Evolutionary conservation across 2,329 filamentous ascomycete genomes (phyloP).

Genomic region (Phyllosticta citribraziliensis): DNA sequence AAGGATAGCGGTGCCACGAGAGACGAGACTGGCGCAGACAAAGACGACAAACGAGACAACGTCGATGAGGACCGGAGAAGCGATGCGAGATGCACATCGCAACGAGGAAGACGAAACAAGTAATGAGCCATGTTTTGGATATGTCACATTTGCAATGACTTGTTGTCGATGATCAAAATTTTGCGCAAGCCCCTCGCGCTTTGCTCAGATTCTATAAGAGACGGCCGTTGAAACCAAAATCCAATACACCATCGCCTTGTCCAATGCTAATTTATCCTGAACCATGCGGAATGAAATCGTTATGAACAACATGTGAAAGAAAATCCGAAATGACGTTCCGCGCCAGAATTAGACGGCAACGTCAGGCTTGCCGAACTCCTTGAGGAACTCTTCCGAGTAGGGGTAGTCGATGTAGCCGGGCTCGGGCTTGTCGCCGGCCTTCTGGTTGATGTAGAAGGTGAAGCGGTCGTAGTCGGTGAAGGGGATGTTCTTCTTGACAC

Average conservation of each 20-base stretch:
- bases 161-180: too few relatives aligned
- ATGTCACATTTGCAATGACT: too few relatives aligned
- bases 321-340: background rate
- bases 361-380: conserved; percentile 9
- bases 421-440: conserved; percentile 4
- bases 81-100: too few relatives aligned
- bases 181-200: too few relatives aligned
- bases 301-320: background rate
- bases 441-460: conserved; percentile 32
- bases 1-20: too few relatives aligned
- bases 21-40: too few relatives aligned
- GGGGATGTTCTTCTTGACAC: conserved; percentile 33
- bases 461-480: conserved; percentile 35
- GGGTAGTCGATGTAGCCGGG: conserved; percentile 35
- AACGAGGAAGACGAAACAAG: too few relatives aligned
- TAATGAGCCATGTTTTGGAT: too few relatives aligned
- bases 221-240: background rate
- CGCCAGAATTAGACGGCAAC: background rate
- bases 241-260: background rate
- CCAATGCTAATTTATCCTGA: background rate
- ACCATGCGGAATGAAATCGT: background rate
- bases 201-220: background rate
- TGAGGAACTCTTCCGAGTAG: conserved; percentile 26
- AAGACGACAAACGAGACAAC: too few relatives aligned
- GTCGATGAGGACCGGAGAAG: too few relatives aligned